Evolutionary conservation across 176 grass and related monocot genomes (phyloP).

Genomic region (Raddia guianensis): DNA sequence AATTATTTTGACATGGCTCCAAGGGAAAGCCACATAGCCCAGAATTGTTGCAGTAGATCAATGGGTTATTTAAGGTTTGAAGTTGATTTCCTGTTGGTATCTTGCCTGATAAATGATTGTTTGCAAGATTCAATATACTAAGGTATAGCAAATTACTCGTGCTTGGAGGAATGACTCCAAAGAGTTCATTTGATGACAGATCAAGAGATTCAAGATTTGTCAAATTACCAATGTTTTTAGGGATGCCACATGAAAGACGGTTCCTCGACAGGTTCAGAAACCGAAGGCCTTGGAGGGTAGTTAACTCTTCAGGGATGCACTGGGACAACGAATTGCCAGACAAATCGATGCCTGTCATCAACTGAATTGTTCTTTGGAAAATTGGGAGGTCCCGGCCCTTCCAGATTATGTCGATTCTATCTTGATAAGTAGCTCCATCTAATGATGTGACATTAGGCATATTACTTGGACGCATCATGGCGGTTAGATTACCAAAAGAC

Average conservation of each 20-base stretch:
- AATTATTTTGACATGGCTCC: conserved; percentile 24
- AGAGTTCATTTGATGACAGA: conserved; percentile 55
- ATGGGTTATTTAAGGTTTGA: conserved; percentile 56
- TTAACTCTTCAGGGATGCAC: conserved; percentile 61
- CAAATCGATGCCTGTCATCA: conserved; percentile 62
- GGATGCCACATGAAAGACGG: conserved; percentile 45
- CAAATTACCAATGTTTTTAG: conserved; percentile 47
- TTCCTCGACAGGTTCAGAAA: conserved; percentile 78
- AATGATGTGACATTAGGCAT: neutral
- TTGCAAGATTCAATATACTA: conserved; percentile 43
- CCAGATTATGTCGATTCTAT: conserved; percentile 73
- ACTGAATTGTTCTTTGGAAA: conserved; percentile 48
- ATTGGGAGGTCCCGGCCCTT: conserved; percentile 48
- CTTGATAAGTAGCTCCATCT: conserved; percentile 35
- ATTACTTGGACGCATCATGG: conserved; percentile 50
- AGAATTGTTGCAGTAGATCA: conserved; percentile 53
- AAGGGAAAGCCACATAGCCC: conserved; percentile 64
- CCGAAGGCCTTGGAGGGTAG: conserved; percentile 47
- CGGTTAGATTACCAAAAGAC: conserved; percentile 50
- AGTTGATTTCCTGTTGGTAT: conserved; percentile 64
- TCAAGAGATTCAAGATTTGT: conserved; percentile 52
- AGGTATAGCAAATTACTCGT: conserved; percentile 27
- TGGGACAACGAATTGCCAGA: conserved; percentile 51
- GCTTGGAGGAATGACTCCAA: conserved; percentile 50
- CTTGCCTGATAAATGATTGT: conserved; percentile 54